Evolutionary conservation across 2,329 filamentous ascomycete genomes (phyloP), one percentile per base, ranked within the genome.

Genomic region (Ophiostoma sp.): DNA sequence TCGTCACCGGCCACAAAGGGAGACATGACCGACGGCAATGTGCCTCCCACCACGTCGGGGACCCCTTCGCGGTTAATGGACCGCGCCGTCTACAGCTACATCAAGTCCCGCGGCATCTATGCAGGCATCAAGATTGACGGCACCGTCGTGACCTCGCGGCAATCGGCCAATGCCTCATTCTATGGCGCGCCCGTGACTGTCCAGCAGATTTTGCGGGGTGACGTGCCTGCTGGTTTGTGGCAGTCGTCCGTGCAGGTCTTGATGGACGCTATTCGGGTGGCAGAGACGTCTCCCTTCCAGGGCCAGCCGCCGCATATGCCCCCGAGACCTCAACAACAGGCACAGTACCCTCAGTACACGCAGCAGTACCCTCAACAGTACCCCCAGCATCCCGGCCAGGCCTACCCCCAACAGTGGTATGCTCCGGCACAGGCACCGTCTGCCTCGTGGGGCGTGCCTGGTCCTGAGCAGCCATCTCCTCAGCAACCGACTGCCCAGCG

Each of bases 61-160:
- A 73, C 71, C 2, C 72, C 73, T 25, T 15, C 11, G 2, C 63
- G 22, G 36, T 28, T 31, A 3, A 63, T 63, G 59, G 59, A 63
- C 31, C 59, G 31, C 19, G 59, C 59, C 31, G 59, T 39, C 2
- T 87, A 86, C 74, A 84, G 84, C 2, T 97, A 97, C 80, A 89
- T 97, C 82, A 97, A 97, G 83, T 95, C 92, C 66, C 89, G 94
- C 70, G 94, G 95, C 5, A 90, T 97, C 77, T 97, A 96, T 78
- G 94, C 93, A 1, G 94, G 94, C 39, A 88, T 97, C 0, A 92
- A 95, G 78, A 87, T 97, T 42, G 94, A 97, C 78, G 95, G 95
- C 33, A 97, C 94, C 0, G 88, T 97, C 12, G 87, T 97, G 68
- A 92, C 95, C 33, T 93, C 97, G 81, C 89, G 94, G 69, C 91